Evolutionary conservation across 1,139 yeast species (phyloP), one percentile per base, ranked within the genome.

Genomic region (Blastobotrys proliferans): DNA sequence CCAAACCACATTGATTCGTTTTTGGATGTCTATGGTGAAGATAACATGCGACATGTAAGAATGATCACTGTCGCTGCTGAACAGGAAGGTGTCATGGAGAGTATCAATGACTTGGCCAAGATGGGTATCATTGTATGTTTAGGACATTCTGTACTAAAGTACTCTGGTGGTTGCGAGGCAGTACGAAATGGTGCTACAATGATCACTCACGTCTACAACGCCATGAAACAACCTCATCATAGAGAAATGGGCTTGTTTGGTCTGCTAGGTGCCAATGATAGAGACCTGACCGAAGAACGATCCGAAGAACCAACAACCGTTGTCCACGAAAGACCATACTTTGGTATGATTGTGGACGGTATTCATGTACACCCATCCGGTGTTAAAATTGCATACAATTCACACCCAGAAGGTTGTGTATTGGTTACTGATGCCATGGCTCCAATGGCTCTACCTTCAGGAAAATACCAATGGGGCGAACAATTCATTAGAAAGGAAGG

Each of bases 181-280:
- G 65, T 77, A 24, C 62, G 66, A 17, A 58, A 67, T 16, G 83
- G 83, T 22, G 80, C 81, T 18, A 60, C 73, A 22, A 77, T 78
- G 82, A 67, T 79, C 40, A 79, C 84, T 4, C 84, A 79, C 55
- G 68, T 79, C 48, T 79, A 75, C 61, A 79, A 79, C 53, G 84
- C 84, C 51, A 79, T 79, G 84, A 80, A 81, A 2, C 81, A 75
- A 56, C 81, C 80, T 1, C 83, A 77, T 54, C 83, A 78, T 54
- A 66, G 84, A 53, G 75, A 77, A 40, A 77, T 76, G 8, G 83
- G 83, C 11, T 73, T 77, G 14, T 69, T 77, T 27, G 83, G 83
- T 3, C 64, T 78, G 35, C 67, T 77, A 26, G 72, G 73, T 21
- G 64, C 43, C 51, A 35, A 37, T 17, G 42, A 40, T 13, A 36